Evolutionary conservation across 2,329 filamentous ascomycete genomes (phyloP), one percentile per base, ranked within the genome.

Genomic region (Scortechinia acanthostroma): DNA sequence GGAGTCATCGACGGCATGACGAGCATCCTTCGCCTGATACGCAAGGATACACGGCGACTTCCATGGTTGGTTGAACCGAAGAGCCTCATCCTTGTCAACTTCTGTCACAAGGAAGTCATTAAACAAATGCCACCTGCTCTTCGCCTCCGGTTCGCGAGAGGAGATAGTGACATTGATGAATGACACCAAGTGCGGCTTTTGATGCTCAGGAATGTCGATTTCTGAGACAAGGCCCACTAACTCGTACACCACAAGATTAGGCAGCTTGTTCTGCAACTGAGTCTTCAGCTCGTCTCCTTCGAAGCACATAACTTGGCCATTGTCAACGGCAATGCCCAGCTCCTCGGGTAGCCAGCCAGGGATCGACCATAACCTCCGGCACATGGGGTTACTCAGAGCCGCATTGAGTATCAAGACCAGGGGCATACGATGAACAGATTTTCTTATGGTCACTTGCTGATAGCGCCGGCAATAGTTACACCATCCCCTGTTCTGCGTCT

Each of bases 271-370:
- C 22, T 75, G 74, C 23, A 71, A 70, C 51, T 77, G 74, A 28
- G 72, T 55, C 47, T 69, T 70, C 46, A 86, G 61, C 49, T 84
- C 79, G 19, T 82, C 72, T 2, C 81, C 80, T 57, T 86, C 80
- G 49, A 78, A 84, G 57, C 79, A 83, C 56, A 76, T 75, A 47
- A 85, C 73, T 49, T 81, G 76, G 25, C 77, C 77, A 53, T 76
- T 73, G 45, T 80, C 76, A 47, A 83, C 67, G 43, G 80, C 71
- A 52, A 85, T 69, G 15, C 82, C 81, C 49, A 86, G 76, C 52
- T 84, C 77, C 48, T 77, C 73, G 4, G 81, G 81, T n/a, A 86
- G 60, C 74, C 81, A 85, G n/a, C 76, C 77, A 4, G 76, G 76
- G 43, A 71, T 74, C 1, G 77, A 70, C 82, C 81, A 86, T 14